phyloP scores from a whole-genome alignment of 208 protist genomes.

The Crithidia thermophila region DNA sequence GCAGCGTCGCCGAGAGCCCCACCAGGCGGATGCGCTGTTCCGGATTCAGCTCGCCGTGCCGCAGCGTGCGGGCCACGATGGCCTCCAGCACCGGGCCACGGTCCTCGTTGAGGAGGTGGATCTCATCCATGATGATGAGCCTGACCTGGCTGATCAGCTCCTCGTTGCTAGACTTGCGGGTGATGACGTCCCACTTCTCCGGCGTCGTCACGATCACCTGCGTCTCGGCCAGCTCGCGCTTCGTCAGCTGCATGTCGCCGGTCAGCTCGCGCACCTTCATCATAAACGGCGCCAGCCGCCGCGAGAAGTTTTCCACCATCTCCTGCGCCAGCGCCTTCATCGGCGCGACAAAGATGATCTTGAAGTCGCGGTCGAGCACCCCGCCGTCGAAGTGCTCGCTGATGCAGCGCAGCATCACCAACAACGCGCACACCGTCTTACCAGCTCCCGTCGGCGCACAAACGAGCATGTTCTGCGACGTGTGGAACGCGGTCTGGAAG shows the following conservation, averaged over 20 bases:
- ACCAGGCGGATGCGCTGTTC: conserved; percentile 95
- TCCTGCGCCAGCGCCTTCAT: conserved; percentile 99
- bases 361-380: conserved; percentile 94
- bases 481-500: conserved; percentile 96
- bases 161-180: conserved; percentile 97
- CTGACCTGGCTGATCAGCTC: conserved; percentile 87
- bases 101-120: conserved; percentile 99
- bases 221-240: conserved; percentile 96
- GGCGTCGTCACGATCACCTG: conserved; percentile 99
- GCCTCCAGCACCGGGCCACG: conserved; percentile 98
- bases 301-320: conserved; percentile 97
- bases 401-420: conserved; percentile 96
- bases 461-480: conserved; percentile 99
- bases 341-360: conserved; percentile 99
- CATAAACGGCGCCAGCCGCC: conserved; percentile 89
- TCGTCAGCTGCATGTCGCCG: conserved; percentile 99
- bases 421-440: conserved; percentile 98
- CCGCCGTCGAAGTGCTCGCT: conserved; percentile 91
- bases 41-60: conserved; percentile 91
- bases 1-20: conserved; percentile 99
- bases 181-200: conserved; percentile 99
- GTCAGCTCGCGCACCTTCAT: conserved; percentile 97
- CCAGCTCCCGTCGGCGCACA: conserved; percentile 99
- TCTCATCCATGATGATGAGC: conserved; percentile 99
- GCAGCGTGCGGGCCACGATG: conserved; percentile 97